Base-by-base conservation (phyloP, 176 grass and related monocot genomes). In the Lolium multiflorum region DNA sequence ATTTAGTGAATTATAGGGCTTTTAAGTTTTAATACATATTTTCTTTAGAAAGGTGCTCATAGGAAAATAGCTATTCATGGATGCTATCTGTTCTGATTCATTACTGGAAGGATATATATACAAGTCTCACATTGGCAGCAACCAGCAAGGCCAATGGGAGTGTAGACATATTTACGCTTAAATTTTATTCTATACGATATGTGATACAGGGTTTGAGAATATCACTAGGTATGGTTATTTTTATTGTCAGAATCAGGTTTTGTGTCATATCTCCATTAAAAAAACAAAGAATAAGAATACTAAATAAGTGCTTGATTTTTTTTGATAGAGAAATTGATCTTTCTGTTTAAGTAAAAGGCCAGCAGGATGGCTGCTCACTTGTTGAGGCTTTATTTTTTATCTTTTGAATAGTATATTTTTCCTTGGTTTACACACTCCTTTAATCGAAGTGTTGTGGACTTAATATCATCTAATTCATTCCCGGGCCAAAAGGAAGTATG, bases 201-300 rank as follows among this genome's bases (percentile, higher is more conserved):
- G 62, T 65, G 24, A 64, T 15, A 67, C 63, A 37, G 26, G 63
- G 63, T 35, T 67, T 63, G 13, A 66, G 63, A 66, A 16, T 35
- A 67, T 67, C 63, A 37, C 63, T 67, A 65, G 62, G 25, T 15
- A 38, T 74, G 46, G 46, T 74, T 74, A 74, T 74, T 47, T 74
- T 15, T 74, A 31, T 48, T 75, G 47, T 26, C 3, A 51, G 71
- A 9, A 3, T 74, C 13, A 25, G 44, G 46, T 74, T 74, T 28
- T 74, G 46, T 74, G 71, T 28, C 46, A 17, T 51, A 50, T 51
- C 6, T 74, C 46, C 7, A 8, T 26, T 50, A 26, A 22, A 7
- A 73, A 73, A 73, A 79, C 17, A 44, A 79, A 43, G 16, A 76
- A 51, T 22, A 79, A 8, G 22, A 52, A 63, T 46, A 46, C 20